Evolutionary conservation across 2,329 filamentous ascomycete species (phyloP).

Genomic region (Aspergillus pseudoglaucus): DNA sequence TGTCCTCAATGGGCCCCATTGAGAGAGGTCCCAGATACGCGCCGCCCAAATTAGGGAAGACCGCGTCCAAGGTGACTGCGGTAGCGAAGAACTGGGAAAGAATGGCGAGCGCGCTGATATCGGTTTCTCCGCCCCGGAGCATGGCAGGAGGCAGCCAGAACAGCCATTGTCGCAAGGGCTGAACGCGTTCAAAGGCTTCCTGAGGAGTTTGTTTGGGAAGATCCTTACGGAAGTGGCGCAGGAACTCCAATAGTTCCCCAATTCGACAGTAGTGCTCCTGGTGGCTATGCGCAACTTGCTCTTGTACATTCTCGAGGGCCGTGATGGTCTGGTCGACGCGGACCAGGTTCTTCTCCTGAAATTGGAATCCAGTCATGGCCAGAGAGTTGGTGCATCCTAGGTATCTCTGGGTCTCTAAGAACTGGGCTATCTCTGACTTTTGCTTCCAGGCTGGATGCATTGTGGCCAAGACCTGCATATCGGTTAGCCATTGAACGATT

Average conservation of each 20-base stretch:
- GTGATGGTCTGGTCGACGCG: conserved; percentile 61
- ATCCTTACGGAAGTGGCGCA: conserved; percentile 65
- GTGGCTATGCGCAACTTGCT: conserved; percentile 60
- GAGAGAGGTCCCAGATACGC: conserved; percentile 80
- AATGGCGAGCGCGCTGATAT: conserved; percentile 71
- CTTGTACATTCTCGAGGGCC: conserved; percentile 53
- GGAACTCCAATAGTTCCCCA: conserved; percentile 63
- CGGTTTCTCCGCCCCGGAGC: conserved; percentile 67
- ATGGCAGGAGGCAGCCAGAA: conserved; percentile 91
- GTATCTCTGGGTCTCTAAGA: conserved; percentile 35
- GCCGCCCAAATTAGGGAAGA: conserved; percentile 86
- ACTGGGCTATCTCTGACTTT: conserved; percentile 59
- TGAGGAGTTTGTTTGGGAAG: conserved; percentile 64
- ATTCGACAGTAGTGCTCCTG: conserved; percentile 61
- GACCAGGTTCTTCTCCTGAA: conserved; percentile 60
- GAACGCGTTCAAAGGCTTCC: conserved; percentile 83
- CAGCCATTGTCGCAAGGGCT: conserved; percentile 82
- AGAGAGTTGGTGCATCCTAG: conserved; percentile 30
- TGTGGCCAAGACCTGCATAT: conserved; percentile 66
- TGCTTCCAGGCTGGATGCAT: conserved; percentile 85
- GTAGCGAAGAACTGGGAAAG: conserved; percentile 89
- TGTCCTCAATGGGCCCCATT: conserved; percentile 76
- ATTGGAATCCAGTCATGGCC: conserved; percentile 27
- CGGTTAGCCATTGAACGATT: no score
- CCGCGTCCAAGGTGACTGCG: conserved; percentile 77